Conservation (phyloP, 352 stramenopile genomes). For the Pythium dissimile region DNA sequence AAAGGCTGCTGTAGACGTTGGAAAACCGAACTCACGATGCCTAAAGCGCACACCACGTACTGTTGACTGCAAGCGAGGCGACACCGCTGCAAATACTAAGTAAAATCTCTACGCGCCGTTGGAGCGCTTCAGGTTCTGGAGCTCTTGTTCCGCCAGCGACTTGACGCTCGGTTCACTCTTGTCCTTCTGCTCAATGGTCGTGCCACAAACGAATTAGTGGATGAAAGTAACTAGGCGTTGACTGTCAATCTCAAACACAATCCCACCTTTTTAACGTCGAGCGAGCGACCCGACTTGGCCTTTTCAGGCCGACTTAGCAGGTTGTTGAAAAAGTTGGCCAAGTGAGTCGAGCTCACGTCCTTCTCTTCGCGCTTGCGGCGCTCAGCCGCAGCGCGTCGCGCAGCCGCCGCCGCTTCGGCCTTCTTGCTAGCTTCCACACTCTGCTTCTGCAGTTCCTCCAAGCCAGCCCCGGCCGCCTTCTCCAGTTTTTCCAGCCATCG, state of each 20-base stretch:
- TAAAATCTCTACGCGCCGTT: slow-evolving; percentile 17
- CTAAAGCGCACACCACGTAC: not conserved
- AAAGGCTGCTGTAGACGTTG: not conserved
- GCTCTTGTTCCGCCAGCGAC: slow-evolving; percentile 49
- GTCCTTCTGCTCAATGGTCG: slow-evolving; percentile 70
- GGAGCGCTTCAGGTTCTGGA: slow-evolving; percentile 46
- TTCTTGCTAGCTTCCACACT: slow-evolving; percentile 84
- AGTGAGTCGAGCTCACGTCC: slow-evolving; percentile 81
- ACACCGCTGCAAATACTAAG: not conserved
- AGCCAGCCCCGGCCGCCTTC: slow-evolving; percentile 65
- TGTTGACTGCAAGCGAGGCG: not conserved
- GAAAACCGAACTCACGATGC: not conserved
- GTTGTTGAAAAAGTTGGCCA: slow-evolving; percentile 89
- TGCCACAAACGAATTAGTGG: no score
- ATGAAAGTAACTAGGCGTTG: no score
- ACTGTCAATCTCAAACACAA: no score
- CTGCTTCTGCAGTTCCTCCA: slow-evolving; percentile 82
- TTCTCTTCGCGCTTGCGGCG: slow-evolving; percentile 77
- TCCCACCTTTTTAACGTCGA: slow-evolving; percentile 59
- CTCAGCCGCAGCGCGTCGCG: slow-evolving; percentile 64
- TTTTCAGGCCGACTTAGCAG: slow-evolving; percentile 82
- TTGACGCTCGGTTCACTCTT: slow-evolving; percentile 51
- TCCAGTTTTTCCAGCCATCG: slow-evolving; percentile 82
- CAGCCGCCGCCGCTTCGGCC: slow-evolving; percentile 58
- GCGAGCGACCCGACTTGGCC: slow-evolving; percentile 60